Conservation (phyloP, 2,329 filamentous ascomycete species). For the Sphaerulina populicola region DNA sequence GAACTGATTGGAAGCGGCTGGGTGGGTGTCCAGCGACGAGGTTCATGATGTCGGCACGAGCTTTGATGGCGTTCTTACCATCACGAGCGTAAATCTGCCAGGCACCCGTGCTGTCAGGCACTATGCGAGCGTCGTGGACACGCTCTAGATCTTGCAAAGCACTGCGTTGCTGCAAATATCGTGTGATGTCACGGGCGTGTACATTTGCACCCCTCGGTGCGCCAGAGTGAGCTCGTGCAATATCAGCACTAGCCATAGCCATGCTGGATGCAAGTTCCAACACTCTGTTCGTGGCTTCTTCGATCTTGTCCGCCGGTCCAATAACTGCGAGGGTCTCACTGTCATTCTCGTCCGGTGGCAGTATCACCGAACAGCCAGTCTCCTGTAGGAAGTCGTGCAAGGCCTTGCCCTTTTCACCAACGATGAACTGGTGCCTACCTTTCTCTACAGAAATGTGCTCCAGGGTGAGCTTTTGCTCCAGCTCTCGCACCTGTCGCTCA, state of each 20-base stretch:
- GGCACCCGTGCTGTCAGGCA: conserved; percentile 61
- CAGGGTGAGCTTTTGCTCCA: conserved; percentile 66
- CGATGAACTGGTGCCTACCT: conserved; percentile 88
- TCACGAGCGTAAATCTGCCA: conserved; percentile 88
- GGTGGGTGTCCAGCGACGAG: conserved; percentile 68
- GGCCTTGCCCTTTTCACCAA: conserved; percentile 71
- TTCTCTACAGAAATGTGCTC: conserved; percentile 75
- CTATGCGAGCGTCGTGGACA: conserved; percentile 75
- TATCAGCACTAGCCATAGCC: conserved; percentile 74
- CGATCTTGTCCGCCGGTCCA: conserved; percentile 61
- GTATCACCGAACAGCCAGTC: conserved; percentile 80
- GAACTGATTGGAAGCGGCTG: conserved; percentile 56
- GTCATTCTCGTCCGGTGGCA: conserved; percentile 67
- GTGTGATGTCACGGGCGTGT: conserved; percentile 78
- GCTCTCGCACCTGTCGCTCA: conserved; percentile 66
- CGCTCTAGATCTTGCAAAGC: conserved; percentile 77
- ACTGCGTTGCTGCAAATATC: conserved; percentile 74
- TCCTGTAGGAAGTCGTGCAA: conserved; percentile 80
- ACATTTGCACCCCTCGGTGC: conserved; percentile 62
- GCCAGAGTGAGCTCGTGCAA: conserved; percentile 68
- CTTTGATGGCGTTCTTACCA: conserved; percentile 70
- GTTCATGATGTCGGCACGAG: conserved; percentile 64
- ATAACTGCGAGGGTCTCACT: conserved; percentile 79
- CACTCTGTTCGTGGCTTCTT: conserved; percentile 68
- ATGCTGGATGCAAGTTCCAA: conserved; percentile 84